Evolutionary conservation across 176 grass and related monocot genomes (phyloP).

Genomic region (Aechmea fasciata): DNA sequence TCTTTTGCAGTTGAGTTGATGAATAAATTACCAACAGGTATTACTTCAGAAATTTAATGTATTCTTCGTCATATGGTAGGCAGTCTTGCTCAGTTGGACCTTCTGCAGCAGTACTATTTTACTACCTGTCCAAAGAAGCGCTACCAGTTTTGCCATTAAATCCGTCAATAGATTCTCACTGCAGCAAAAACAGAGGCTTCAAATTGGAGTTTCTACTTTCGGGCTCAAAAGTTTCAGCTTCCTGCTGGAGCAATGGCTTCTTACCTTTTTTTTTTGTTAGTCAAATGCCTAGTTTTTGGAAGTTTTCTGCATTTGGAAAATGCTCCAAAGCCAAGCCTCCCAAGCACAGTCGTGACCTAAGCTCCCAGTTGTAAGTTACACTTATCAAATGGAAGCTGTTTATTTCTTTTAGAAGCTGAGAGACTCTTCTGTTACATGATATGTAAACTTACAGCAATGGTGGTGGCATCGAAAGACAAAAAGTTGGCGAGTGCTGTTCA

Average conservation of each 20-base stretch:
- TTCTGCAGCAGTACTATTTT: too few species aligned
- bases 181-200: too few species aligned
- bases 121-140: too few species aligned
- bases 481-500: slow-evolving; percentile 66
- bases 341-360: not conserved
- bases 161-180: too few species aligned
- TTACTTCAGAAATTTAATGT: not conserved
- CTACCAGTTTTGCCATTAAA: too few species aligned
- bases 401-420: slow-evolving; percentile 6
- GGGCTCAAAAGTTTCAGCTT: too few species aligned
- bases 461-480: slow-evolving; percentile 88
- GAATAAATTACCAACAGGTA: slow-evolving; percentile 90
- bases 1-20: slow-evolving; percentile 91
- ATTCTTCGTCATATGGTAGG: not conserved
- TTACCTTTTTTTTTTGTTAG: too few species aligned
- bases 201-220: too few species aligned
- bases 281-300: too few species aligned
- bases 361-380: not conserved
- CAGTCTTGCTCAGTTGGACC: not conserved
- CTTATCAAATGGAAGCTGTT: not conserved
- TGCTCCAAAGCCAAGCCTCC: too few species aligned
- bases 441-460: slow-evolving; percentile 62
- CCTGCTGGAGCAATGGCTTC: too few species aligned
- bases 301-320: too few species aligned
- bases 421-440: slow-evolving; percentile 11